Conservation (phyloP, 176 grass and related monocot species). For the Cymbopogon citratus region DNA sequence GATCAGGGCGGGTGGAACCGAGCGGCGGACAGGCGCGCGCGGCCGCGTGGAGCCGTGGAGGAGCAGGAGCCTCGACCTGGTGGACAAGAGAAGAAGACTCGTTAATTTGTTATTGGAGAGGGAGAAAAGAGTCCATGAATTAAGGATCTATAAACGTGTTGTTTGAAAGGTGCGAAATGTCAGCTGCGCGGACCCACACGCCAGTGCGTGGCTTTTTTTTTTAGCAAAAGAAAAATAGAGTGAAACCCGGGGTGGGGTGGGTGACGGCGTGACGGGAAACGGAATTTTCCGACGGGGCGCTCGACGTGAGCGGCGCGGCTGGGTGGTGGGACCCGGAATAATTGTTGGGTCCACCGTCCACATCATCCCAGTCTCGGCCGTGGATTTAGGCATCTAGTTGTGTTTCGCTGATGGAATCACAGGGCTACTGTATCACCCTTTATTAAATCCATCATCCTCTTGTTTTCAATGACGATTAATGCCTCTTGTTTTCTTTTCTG, state of each 20-base stretch:
- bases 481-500: too few species aligned
- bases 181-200: neutral
- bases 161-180: neutral
- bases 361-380: neutral
- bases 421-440: too few species aligned
- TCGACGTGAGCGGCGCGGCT: neutral
- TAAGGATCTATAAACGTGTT: neutral
- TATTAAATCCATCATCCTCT: neutral
- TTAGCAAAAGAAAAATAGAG: neutral
- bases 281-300: conserved; percentile 31
- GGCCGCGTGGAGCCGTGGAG: neutral
- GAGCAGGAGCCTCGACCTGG: neutral
- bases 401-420: neutral
- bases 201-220: neutral
- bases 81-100: neutral
- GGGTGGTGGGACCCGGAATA: neutral
- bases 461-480: neutral
- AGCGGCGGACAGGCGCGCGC: too few species aligned
- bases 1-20: neutral
- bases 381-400: neutral
- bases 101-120: neutral
- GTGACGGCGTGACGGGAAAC: neutral
- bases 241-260: neutral
- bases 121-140: neutral
- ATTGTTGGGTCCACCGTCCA: neutral